These are phyloP conservation scores for Cocos nucifera DNA, from an alignment of 176 grass and related monocot species.

Conservation along the genomic window DNA sequence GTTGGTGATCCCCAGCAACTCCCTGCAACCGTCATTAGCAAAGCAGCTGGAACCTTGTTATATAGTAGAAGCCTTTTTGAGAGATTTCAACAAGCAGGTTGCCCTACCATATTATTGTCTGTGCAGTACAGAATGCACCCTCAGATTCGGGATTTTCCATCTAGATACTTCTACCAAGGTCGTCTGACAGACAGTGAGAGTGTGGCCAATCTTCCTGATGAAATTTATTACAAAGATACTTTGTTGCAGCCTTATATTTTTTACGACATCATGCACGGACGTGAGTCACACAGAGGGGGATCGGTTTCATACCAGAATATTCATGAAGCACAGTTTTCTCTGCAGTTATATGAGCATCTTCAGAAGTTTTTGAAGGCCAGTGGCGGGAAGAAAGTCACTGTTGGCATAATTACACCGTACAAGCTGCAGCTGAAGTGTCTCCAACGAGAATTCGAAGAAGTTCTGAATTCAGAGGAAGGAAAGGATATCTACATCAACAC, in stretches of 20 bases:
- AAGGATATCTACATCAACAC: slow-evolving; percentile 99
- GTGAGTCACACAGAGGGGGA: slow-evolving; percentile 88
- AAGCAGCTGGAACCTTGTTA: slow-evolving; percentile 92
- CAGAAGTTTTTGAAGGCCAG: slow-evolving; percentile 75
- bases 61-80: slow-evolving; percentile 99
- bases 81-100: slow-evolving; percentile 94
- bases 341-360: slow-evolving; percentile 73
- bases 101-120: slow-evolving; percentile 87
- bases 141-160: slow-evolving; percentile 96
- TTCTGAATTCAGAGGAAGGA: slow-evolving; percentile 79
- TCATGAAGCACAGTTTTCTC: slow-evolving; percentile 84
- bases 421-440: slow-evolving; percentile 98
- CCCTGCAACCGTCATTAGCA: slow-evolving; percentile 99
- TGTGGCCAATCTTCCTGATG: slow-evolving; percentile 61
- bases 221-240: slow-evolving; percentile 65
- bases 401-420: slow-evolving; percentile 99
- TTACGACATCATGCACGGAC: slow-evolving; percentile 82
- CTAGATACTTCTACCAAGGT: slow-evolving; percentile 95
- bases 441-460: slow-evolving; percentile 80
- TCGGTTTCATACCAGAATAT: slow-evolving; percentile 90
- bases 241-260: slow-evolving; percentile 86
- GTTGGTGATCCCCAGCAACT: slow-evolving; percentile 97
- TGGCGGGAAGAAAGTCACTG: slow-evolving; percentile 79
- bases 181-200: slow-evolving; percentile 87
- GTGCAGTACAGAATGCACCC: slow-evolving; percentile 99